phyloP scores from a whole-genome alignment of 2,329 filamentous ascomycete species.

The Diplocarpon mali region DNA sequence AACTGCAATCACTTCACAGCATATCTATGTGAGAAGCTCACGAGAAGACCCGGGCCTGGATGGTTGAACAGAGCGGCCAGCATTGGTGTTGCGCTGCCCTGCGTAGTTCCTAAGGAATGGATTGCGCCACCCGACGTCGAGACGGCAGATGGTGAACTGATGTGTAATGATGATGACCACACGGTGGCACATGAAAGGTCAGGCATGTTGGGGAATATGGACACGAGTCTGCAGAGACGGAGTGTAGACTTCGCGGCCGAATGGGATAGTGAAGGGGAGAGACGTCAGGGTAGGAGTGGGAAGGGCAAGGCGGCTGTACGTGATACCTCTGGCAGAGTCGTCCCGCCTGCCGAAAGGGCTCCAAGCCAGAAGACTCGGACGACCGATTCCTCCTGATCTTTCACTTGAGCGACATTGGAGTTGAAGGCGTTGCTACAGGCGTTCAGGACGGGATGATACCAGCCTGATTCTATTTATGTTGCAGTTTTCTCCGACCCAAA shows the following conservation, averaged over 20 bases:
- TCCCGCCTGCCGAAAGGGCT: conserved; percentile 43
- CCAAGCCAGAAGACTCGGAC: conserved; percentile 26
- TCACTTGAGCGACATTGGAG: conserved; percentile 5
- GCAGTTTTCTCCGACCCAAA: conserved; percentile 5
- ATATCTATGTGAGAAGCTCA: conserved; percentile 63
- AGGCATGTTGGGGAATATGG: conserved; percentile 40
- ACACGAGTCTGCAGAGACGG: conserved; percentile 20
- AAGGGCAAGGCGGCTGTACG: conserved; percentile 30
- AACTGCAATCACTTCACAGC: conserved; percentile 89
- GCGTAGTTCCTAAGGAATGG: conserved; percentile 74
- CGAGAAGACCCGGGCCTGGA: conserved; percentile 53
- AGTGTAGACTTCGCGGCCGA: conserved; percentile 23
- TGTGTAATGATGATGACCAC: conserved; percentile 36
- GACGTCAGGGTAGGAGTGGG: conserved; percentile 28
- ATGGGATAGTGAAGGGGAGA: conserved; percentile 38
- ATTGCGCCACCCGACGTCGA: conserved; percentile 69
- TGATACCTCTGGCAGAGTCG: conserved; percentile 39
- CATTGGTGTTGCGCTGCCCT: conserved; percentile 70
- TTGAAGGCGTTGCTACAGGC: not conserved
- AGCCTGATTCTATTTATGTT: conserved; percentile 12
- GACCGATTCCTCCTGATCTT: conserved; percentile 9
- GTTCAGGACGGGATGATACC: conserved; percentile 13
- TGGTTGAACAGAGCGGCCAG: conserved; percentile 81
- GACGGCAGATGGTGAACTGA: conserved; percentile 56
- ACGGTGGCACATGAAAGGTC: conserved; percentile 36